A percentile compares a stretch with the other conserved stretches of the same genome.
phyloP scores from a whole-genome alignment of 768 basidiomycete species.

The Rhodosporidiobolus odoratus region DNA sequence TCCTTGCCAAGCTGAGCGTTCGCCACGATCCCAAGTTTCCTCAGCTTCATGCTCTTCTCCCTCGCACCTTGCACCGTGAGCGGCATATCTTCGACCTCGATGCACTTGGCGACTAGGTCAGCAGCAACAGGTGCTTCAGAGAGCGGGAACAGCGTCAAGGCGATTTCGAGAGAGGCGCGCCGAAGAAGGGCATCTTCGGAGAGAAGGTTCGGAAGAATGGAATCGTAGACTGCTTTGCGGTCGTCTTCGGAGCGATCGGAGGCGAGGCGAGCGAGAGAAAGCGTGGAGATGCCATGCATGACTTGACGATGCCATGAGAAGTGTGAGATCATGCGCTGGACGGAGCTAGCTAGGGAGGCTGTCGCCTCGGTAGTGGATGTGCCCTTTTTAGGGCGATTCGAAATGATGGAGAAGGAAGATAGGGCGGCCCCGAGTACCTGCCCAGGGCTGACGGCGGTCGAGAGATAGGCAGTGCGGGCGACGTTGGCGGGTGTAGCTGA shows the following conservation, averaged over 20 bases:
- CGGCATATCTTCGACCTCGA: conserved; percentile 74
- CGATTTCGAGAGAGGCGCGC: conserved; percentile 56
- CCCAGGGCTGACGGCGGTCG: conserved; percentile 23
- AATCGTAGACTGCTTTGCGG: conserved; percentile 52
- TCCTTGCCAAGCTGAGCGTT: conserved; percentile 51
- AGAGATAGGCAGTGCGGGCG: conserved; percentile 31
- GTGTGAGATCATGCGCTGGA: conserved; percentile 33
- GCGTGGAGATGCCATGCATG: conserved; percentile 29
- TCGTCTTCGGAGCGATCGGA: conserved; percentile 16
- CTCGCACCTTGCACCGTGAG: conserved; percentile 73
- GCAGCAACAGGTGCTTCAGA: conserved; percentile 51
- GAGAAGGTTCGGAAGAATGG: conserved; percentile 56
- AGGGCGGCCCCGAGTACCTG: conserved; percentile 34
- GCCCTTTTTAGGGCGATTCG: background rate
- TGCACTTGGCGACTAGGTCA: conserved; percentile 52
- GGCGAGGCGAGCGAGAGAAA: conserved; percentile 22
- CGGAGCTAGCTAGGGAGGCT: conserved; percentile 5
- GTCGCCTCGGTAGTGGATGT: background rate
- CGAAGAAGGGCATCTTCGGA: conserved; percentile 70
- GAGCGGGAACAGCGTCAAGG: conserved; percentile 54
- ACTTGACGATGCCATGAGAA: conserved; percentile 39
- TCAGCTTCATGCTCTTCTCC: conserved; percentile 74
- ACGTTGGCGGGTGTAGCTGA: conserved; percentile 19
- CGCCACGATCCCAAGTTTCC: conserved; percentile 56
- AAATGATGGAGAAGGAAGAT: conserved; percentile 18